A percentile compares a stretch with the other conserved stretches of the same genome.
These are phyloP conservation scores for Fraxinus paxiana DNA, from an alignment of 305 asterid species.

Conservation along the genomic window DNA sequence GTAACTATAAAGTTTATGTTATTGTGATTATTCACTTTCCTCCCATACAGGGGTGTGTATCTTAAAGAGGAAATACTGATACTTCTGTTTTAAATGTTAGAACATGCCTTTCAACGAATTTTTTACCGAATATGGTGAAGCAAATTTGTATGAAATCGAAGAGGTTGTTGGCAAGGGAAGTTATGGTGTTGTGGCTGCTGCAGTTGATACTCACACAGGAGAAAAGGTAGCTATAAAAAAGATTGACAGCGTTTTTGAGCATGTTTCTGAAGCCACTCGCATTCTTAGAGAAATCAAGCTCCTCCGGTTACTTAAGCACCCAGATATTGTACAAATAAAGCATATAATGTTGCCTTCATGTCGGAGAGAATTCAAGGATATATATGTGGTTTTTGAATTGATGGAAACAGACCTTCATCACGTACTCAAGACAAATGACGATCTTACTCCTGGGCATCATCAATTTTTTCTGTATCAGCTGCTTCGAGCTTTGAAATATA, in stretches of 20 bases:
- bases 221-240: constrained; percentile 89
- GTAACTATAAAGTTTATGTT: background rate
- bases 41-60: background rate
- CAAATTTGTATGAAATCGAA: constrained; percentile 74
- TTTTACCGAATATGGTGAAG: constrained; percentile 93
- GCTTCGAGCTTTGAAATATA: constrained; percentile 85
- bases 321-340: constrained; percentile 85
- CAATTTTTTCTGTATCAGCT: constrained; percentile 94
- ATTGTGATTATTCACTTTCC: background rate
- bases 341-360: constrained; percentile 89
- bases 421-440: constrained; percentile 76
- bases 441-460: constrained; percentile 88
- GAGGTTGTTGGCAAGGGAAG: constrained; percentile 99
- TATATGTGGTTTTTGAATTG: constrained; percentile 86
- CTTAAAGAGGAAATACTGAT: constrained; percentile 28
- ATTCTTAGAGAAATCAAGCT: constrained; percentile 92
- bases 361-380: constrained; percentile 86
- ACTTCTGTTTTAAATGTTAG: constrained; percentile 32
- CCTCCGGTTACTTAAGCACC: constrained; percentile 75
- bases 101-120: constrained; percentile 74
- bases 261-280: constrained; percentile 88
- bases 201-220: constrained; percentile 93
- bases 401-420: constrained; percentile 98
- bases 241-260: constrained; percentile 74
- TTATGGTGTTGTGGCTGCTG: constrained; percentile 93